Base-by-base conservation (phyloP, 2,329 filamentous ascomycete species). In the Karstenula rhodostoma region DNA sequence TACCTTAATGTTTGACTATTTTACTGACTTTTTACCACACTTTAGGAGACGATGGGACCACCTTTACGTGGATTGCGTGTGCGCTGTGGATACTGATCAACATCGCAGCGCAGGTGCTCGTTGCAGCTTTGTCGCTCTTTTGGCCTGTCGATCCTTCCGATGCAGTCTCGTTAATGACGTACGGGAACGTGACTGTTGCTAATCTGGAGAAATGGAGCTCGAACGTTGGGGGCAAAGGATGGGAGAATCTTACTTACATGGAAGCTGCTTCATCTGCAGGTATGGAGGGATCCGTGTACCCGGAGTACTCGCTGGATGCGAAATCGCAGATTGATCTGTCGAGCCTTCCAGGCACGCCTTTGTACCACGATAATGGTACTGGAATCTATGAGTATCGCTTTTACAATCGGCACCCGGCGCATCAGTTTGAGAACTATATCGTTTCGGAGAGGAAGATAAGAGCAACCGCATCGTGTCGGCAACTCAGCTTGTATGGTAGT, bases 11-110 rank as follows among this genome's bases (percentile, higher is more conserved):
- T n/a, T n/a, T 35, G 33, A 35, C 33, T 12, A n/a, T n/a, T n/a
- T 35, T 3, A 35, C 33, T 35, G 9, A 35, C 33, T 35, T 35
- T 13, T 9, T 12, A 10, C 33, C 33, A 13, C 10, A 35, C 15
- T 35, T 13, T 12, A 35, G 13, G 35, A 6, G 66, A 72, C 12
- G 75, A 77, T 29, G 73, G 67, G 0, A 73, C 73, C 0, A 67
- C 65, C 23, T 70, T 73, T 62, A 77, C 74, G 42, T 77, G 73
- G 73, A 64, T 76, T 2, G 70, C 68, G 7, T 77, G 74, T 55
- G 19, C 72, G 7, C 40, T 72, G 5, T 77, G 75, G 75, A 63
- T 77, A 1, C 48, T 66, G 1, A 64, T 77, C 57, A 77, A 77
- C 43, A 67, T 77, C 15, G 70, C 73, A 1, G 74, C 73, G 2